Evolutionary conservation across 2,329 filamentous ascomycete genomes (phyloP).

Genomic region (Ophiostoma piceae): DNA sequence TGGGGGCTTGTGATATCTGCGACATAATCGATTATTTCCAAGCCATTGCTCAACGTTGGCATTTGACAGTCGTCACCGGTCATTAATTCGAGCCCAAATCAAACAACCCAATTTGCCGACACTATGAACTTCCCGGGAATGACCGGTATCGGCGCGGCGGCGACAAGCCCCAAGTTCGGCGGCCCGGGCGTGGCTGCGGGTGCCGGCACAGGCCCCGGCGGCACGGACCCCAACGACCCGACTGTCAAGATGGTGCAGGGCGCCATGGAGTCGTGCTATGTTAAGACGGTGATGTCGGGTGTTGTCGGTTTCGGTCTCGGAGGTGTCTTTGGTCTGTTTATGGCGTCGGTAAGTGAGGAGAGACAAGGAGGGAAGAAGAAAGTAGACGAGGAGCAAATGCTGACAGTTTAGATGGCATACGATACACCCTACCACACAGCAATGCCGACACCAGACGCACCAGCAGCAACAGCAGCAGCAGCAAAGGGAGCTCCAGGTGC

Average conservation of each 20-base stretch:
- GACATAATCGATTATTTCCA: not conserved
- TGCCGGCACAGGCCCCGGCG: conserved; percentile 27
- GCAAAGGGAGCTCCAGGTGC: conserved; percentile 14
- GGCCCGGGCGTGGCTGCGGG: conserved; percentile 34
- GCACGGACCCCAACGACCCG: conserved; percentile 43
- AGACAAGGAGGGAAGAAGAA: not conserved
- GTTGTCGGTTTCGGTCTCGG: conserved; percentile 93
- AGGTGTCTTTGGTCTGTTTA: conserved; percentile 92
- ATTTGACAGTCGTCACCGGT: not conserved
- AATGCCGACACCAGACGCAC: conserved; percentile 26
- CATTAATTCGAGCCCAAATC: not conserved
- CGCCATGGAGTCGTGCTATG: conserved; percentile 86
- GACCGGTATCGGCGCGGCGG: conserved; percentile 29
- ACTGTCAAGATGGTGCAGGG: conserved; percentile 66
- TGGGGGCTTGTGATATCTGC: not conserved
- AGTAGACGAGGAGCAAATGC: not conserved
- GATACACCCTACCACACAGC: conserved; percentile 73
- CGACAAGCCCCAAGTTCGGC: conserved; percentile 22
- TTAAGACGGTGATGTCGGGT: conserved; percentile 83
- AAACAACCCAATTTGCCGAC: not conserved
- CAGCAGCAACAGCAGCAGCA: conserved; percentile 13
- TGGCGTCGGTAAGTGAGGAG: conserved; percentile 69
- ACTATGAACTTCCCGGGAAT: conserved; percentile 30
- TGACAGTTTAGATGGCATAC: conserved; percentile 76
- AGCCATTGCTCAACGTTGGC: not conserved